Evolutionary conservation across 257 asterid species (phyloP).

Genomic region (Catharanthus roseus): DNA sequence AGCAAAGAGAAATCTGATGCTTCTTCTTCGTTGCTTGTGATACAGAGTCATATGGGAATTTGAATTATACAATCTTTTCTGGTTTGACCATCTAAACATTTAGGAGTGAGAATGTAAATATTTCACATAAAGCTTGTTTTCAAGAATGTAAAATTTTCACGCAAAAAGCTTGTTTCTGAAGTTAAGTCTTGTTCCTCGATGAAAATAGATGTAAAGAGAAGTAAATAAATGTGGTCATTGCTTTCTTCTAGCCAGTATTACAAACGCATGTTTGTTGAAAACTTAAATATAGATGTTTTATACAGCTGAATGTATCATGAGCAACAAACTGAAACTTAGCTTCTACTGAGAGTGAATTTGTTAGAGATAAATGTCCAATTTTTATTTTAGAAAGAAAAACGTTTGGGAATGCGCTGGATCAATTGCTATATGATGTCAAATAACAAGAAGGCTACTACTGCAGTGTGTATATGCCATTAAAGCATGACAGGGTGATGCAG

Average conservation of each 20-base stretch:
- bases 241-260: too few relatives aligned
- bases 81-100: neutral
- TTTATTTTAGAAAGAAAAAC: too few relatives aligned
- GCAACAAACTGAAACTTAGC: neutral
- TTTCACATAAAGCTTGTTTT: neutral
- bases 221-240: too few relatives aligned
- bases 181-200: too few relatives aligned
- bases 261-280: too few relatives aligned
- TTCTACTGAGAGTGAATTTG: neutral
- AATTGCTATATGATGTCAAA: neutral
- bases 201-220: too few relatives aligned
- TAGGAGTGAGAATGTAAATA: too few relatives aligned
- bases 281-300: neutral
- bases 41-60: neutral
- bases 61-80: neutral
- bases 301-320: neutral
- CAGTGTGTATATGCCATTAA: neutral
- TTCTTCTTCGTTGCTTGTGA: neutral
- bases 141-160: too few relatives aligned
- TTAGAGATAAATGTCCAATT: too few relatives aligned
- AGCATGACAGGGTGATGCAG: neutral
- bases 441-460: neutral
- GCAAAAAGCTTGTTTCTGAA: too few relatives aligned
- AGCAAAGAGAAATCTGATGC: neutral
- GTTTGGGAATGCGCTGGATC: neutral